phyloP scores from a whole-genome alignment of 1,284 basidiomycete species.

The Marasmius sp. region DNA sequence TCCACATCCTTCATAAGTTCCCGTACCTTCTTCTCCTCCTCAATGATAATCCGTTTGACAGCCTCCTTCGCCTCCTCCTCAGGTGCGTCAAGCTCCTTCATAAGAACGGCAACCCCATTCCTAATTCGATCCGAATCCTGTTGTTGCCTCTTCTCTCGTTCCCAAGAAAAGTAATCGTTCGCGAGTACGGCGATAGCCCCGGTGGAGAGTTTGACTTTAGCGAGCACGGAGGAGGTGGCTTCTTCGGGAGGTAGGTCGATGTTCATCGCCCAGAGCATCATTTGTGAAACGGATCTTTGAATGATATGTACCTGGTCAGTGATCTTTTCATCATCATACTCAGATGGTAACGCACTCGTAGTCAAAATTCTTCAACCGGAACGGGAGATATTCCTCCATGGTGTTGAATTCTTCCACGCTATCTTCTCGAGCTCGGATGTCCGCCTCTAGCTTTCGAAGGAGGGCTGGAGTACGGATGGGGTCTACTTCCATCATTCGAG shows the following conservation, averaged over 20 bases:
- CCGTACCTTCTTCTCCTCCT: constrained; percentile 17
- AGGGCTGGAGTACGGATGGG: constrained; percentile 12
- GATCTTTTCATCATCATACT: constrained; percentile 5
- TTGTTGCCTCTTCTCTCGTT: constrained; percentile 18
- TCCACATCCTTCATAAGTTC: neutral
- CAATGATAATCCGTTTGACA: constrained; percentile 20
- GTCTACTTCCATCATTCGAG: constrained; percentile 17
- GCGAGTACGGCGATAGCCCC: constrained; percentile 18
- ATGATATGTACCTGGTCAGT: neutral
- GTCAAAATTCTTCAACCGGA: constrained; percentile 20
- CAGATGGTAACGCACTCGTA: constrained; percentile 16
- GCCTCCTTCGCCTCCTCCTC: constrained; percentile 13
- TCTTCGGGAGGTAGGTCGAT: constrained; percentile 15
- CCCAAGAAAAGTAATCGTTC: constrained; percentile 26
- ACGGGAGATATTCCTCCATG: constrained; percentile 22
- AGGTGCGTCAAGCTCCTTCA: constrained; percentile 16
- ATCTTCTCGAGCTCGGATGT: constrained; percentile 18
- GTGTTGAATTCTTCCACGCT: constrained; percentile 16
- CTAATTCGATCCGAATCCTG: constrained; percentile 16
- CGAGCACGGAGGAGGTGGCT: constrained; percentile 2
- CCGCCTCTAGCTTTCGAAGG: constrained; percentile 14
- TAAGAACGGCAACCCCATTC: constrained; percentile 19
- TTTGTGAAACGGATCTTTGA: constrained; percentile 7
- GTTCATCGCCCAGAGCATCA: constrained; percentile 20
- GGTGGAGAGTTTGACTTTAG: constrained; percentile 16